Base-by-base conservation (phyloP, 371 early-diverging fungal species). In the Mucor saturninus region DNA sequence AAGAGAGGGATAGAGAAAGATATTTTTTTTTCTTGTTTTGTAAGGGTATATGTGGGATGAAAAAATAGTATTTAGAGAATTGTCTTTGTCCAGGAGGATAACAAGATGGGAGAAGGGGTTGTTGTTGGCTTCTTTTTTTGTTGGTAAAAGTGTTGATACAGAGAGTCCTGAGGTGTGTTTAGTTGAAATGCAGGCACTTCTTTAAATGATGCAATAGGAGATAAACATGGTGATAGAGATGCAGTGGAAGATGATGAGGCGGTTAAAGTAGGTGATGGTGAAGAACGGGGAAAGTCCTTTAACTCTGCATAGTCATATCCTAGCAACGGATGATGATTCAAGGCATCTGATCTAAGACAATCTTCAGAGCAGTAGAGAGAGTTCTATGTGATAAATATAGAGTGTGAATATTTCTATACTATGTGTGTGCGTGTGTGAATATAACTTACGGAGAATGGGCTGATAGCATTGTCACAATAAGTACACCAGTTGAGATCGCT, bases 401-500 rank as follows among this genome's bases (percentile, higher is more conserved):
- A 54, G 15, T 26, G 40, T 10, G 31, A 10, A 26, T 26, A 45
- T 30, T 21, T 21, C 21, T 21, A 21, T 21, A 35, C 35, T 35
- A 8, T 35, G 35, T 4, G 4, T 35, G 35, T 35, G 8, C 26
- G 5, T 30, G 38, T 4, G 11, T 50, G 28, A 31, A 38, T 45
- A 42, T 8, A 4, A 61, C 72, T 59, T 62, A 72, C 74, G 11
- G 70, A 70, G 46, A 61, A 62, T 30, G 65, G 46, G 26, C 56
- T 67, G 37, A 74, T 63, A 35, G 74, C 67, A 52, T 70, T 74
- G 56, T 74, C 74, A 50, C 74, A 74, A 31, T 58, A 74, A 11
- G 74, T 74, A 59, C 74, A 74, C 74, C 74, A 74, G 59, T 74
- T 72, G 46, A 64, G 61, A 64, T 72, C 62, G 46, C 65, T 61